A percentile compares a stretch with the other conserved stretches of the same genome.
phyloP scores from a whole-genome alignment of 768 basidiomycete genomes.

The Pleurotus tuber-regium region DNA sequence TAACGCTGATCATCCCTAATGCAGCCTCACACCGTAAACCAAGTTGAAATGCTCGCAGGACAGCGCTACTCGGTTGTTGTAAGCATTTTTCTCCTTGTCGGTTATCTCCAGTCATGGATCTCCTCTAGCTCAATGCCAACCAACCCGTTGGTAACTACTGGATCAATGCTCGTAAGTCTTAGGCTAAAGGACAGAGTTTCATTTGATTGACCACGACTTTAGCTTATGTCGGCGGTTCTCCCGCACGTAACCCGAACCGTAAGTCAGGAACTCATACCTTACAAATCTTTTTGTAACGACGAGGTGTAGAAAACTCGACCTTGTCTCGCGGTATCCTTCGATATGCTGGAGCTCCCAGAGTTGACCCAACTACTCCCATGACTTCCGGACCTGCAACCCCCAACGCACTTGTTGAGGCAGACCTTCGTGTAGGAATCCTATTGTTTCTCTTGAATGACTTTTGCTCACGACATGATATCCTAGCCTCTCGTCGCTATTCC shows the following conservation, averaged over 20 bases:
- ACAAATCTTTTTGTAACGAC: background rate
- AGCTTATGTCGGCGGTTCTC: constrained; percentile 28
- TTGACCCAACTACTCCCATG: constrained; percentile 31
- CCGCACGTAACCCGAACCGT: constrained; percentile 30
- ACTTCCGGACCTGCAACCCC: constrained; percentile 19
- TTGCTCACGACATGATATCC: background rate
- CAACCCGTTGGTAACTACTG: constrained; percentile 48
- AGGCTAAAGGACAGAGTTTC: no score
- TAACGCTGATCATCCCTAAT: background rate
- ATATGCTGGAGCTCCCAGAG: constrained; percentile 33
- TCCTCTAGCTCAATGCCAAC: no score
- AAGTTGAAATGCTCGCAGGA: constrained; percentile 39
- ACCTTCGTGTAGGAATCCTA: background rate
- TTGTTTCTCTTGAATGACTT: constrained; percentile 19
- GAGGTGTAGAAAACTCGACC: constrained; percentile 26
- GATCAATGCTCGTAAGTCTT: constrained; percentile 27
- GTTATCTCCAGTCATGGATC: constrained; percentile 29
- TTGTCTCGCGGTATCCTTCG: constrained; percentile 35
- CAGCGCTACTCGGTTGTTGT: constrained; percentile 48
- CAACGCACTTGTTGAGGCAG: constrained; percentile 24
- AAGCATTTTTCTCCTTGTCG: constrained; percentile 10
- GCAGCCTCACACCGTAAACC: constrained; percentile 31
- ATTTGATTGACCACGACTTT: background rate
- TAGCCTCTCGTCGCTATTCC: constrained; percentile 16
- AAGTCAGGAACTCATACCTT: constrained; percentile 9